Base-by-base conservation (phyloP, 495 filamentous ascomycete species). In the Haplographium delicatum region DNA sequence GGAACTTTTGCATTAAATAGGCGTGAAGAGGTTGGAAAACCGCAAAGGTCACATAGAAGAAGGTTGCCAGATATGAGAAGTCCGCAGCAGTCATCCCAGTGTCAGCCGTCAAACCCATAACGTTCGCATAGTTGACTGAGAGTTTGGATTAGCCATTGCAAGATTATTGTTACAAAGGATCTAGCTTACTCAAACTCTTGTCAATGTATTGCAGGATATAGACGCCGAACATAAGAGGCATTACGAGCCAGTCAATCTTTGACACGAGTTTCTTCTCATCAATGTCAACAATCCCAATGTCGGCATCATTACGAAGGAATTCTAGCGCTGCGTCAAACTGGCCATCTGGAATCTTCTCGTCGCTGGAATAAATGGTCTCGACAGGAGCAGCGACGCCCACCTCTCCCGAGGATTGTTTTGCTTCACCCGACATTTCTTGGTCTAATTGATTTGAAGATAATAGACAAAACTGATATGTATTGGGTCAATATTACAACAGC, bases 1-100 rank as follows among this genome's bases (percentile, higher is more conserved):
- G 80, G 0, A 82, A 60, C 1, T 72, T 70, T 54, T 84, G 80
- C 9, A 84, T 72, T 7, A 83, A 72, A 23, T 72, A 70, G 50
- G 76, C 80, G 22, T 78, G 78, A 0, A 78, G 79, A 57, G 79
- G 82, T 56, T 84, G 80, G 72, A 75, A 79, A 7, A 73, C 74
- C 15, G 83, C 71, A 53, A 82, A 81, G 10, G 75, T 79, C 39
- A 83, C 80, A 55, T 84, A 83, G 55, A 83, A 82, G 20, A 71
- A 72, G 46, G 81, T 76, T 1, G 68, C 65, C 8, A 80, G 54
- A 75, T 76, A 80, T 48, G 75, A 70, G 51, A 75, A 73, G 44
- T 75, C 20, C n/a, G 11, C 15, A 20, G 7, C 9, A 51, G 35
- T 34, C n/a, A 23, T 11, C 19, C 7, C 9, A 8, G 13, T 7